A percentile compares a stretch with the other conserved stretches of the same genome.
Evolutionary conservation across 148 eudicot species (phyloP).

Genomic region (Cornus kousa): DNA sequence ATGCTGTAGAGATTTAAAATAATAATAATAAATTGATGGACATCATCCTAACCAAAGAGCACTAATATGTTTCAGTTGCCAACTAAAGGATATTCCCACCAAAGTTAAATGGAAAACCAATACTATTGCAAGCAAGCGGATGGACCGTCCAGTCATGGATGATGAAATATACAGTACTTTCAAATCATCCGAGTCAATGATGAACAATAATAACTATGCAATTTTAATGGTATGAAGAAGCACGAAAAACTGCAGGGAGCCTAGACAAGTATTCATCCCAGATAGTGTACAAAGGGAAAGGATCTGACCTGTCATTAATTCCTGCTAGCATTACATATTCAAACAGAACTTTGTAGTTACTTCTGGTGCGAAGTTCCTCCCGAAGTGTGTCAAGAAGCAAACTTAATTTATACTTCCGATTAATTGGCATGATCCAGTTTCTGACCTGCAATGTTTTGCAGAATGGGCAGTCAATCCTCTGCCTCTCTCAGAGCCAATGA

Average conservation of each 20-base stretch:
- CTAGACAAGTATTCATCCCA: not conserved
- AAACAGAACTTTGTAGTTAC: constrained; percentile 76
- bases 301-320: constrained; percentile 84
- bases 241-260: not conserved
- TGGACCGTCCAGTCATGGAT: not conserved
- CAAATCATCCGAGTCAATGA: not conserved
- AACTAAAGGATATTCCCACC: not conserved
- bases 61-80: too few relatives aligned
- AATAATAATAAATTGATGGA: too few relatives aligned
- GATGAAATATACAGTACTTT: too few relatives aligned
- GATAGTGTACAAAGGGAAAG: constrained; percentile 2
- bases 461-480: not conserved
- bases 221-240: not conserved
- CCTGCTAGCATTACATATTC: constrained; percentile 98
- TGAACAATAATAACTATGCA: not conserved
- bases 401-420: constrained; percentile 83
- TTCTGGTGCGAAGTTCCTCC: constrained; percentile 60
- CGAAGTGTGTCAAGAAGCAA: constrained; percentile 78
- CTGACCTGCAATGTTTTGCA: constrained; percentile 56
- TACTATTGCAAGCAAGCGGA: not conserved
- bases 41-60: too few relatives aligned
- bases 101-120: not conserved
- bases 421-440: constrained; percentile 98
- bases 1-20: too few relatives aligned
- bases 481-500: not conserved